Evolutionary conservation across 768 basidiomycete genomes (phyloP).

Genomic region (Mycena filopes): DNA sequence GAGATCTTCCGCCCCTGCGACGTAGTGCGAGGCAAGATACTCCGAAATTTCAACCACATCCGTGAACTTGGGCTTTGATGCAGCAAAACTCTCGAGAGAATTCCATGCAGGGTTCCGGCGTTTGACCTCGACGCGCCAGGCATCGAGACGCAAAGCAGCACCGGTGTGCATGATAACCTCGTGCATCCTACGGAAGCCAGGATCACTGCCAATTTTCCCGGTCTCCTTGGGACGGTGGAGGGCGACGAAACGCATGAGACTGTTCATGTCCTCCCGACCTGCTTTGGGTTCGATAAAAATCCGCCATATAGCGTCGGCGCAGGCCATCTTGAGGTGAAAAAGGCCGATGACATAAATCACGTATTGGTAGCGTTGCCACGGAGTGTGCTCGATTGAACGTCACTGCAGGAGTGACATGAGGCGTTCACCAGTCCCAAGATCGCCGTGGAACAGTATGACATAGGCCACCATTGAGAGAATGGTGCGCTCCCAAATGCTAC

Average conservation of each 20-base stretch:
- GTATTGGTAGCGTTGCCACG: slow-evolving; percentile 42
- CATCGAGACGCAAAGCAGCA: slow-evolving; percentile 39
- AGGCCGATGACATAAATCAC: slow-evolving; percentile 45
- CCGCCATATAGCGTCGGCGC: slow-evolving; percentile 38
- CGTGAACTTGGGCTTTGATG: slow-evolving; percentile 40
- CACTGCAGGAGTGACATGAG: slow-evolving; percentile 36
- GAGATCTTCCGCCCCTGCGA: slow-evolving; percentile 20
- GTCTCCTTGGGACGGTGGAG: slow-evolving; percentile 44
- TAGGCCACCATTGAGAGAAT: slow-evolving; percentile 34
- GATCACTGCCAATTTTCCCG: slow-evolving; percentile 44
- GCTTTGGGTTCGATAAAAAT: slow-evolving; percentile 36
- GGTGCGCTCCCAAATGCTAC: slow-evolving; percentile 22
- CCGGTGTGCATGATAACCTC: slow-evolving; percentile 45
- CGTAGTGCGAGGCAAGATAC: slow-evolving; percentile 34
- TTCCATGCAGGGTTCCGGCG: slow-evolving; percentile 5
- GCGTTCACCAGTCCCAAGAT: slow-evolving; percentile 41
- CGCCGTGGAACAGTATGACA: slow-evolving; percentile 33
- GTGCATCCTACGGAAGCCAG: slow-evolving; percentile 49
- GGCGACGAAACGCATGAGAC: slow-evolving; percentile 36
- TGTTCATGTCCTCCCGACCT: slow-evolving; percentile 29
- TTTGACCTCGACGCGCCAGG: slow-evolving; percentile 40
- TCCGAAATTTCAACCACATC: slow-evolving; percentile 40
- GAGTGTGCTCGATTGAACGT: slow-evolving; percentile 41
- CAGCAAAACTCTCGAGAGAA: slow-evolving; percentile 43
- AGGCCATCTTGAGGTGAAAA: slow-evolving; percentile 47